Conservation (phyloP, 2,329 filamentous ascomycete species). For the Diaporthe sp. region DNA sequence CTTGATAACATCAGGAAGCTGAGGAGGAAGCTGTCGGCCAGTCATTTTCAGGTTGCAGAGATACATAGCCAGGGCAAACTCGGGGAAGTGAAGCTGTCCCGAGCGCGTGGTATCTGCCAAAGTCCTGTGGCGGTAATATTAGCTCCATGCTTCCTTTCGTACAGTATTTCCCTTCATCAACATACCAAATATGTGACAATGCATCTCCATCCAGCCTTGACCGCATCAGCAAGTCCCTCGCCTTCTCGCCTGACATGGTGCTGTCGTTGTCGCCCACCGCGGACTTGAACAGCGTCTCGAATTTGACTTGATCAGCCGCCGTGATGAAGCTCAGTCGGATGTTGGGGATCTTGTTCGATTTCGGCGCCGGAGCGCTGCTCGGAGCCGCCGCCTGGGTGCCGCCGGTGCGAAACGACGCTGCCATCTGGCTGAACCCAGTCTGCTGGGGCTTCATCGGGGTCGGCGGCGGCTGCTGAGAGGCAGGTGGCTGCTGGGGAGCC, state of each 20-base stretch:
- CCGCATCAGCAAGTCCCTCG: constrained; percentile 87
- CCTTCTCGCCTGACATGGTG: constrained; percentile 93
- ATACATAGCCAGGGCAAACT: constrained; percentile 98
- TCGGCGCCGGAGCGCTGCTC: constrained; percentile 63
- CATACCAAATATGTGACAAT: constrained; percentile 92
- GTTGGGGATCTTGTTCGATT: constrained; percentile 85
- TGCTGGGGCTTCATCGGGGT: constrained; percentile 76
- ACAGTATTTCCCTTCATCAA: neutral
- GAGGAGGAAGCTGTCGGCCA: constrained; percentile 82
- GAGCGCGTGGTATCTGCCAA: constrained; percentile 96
- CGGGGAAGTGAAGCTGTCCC: constrained; percentile 95
- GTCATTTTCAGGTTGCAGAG: constrained; percentile 95
- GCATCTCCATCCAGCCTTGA: constrained; percentile 90
- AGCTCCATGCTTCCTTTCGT: neutral
- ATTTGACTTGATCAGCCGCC: constrained; percentile 93
- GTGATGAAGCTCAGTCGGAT: constrained; percentile 97
- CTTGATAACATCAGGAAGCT: constrained; percentile 86
- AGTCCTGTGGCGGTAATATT: constrained; percentile 70
- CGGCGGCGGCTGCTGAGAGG: constrained; percentile 67
- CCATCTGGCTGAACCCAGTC: constrained; percentile 77
- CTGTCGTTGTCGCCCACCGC: constrained; percentile 87
- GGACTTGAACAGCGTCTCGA: constrained; percentile 97
- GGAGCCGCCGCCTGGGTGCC: constrained; percentile 60
- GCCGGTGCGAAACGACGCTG: constrained; percentile 73
- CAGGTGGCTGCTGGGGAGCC: constrained; percentile 55